These are phyloP conservation scores for Oryza nivara DNA, from an alignment of 176 grass and related monocot genomes.

Conservation along the genomic window DNA sequence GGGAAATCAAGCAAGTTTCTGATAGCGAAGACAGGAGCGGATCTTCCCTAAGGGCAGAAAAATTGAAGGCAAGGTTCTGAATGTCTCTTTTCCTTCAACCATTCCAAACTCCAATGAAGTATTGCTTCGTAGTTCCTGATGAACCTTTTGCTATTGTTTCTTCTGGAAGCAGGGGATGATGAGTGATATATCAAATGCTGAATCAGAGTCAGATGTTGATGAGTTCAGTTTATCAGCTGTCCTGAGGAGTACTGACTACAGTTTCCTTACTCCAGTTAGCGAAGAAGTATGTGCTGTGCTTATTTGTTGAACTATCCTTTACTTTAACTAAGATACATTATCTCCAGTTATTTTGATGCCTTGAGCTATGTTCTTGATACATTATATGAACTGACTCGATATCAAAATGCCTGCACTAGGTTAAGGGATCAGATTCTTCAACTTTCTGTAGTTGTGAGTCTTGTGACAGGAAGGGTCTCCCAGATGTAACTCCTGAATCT, in stretches of 20 bases:
- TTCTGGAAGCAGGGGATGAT: constrained; percentile 49
- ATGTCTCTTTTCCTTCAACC: constrained; percentile 10
- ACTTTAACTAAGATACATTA: constrained; percentile 6
- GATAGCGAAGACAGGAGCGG: constrained; percentile 52
- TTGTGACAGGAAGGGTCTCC: constrained; percentile 30
- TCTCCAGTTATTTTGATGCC: background rate
- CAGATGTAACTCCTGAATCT: constrained; percentile 40
- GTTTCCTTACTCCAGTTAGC: constrained; percentile 51
- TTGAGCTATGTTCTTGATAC: background rate
- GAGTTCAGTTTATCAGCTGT: constrained; percentile 33
- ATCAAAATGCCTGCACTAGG: constrained; percentile 38
- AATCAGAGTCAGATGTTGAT: constrained; percentile 63
- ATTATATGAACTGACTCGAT: constrained; percentile 15
- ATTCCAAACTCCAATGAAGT: background rate
- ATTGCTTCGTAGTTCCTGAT: background rate
- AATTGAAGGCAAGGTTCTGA: constrained; percentile 62
- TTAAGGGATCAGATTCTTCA: constrained; percentile 58
- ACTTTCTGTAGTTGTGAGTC: constrained; percentile 40
- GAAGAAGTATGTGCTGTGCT: constrained; percentile 50
- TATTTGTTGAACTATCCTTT: background rate
- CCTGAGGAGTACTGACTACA: constrained; percentile 40
- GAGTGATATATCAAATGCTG: constrained; percentile 50
- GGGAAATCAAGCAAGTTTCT: constrained; percentile 53
- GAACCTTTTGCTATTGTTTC: background rate
- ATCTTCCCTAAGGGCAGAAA: constrained; percentile 50